phyloP scores from a whole-genome alignment of 352 stramenopile genomes.

The Globisporangium canariense region DNA sequence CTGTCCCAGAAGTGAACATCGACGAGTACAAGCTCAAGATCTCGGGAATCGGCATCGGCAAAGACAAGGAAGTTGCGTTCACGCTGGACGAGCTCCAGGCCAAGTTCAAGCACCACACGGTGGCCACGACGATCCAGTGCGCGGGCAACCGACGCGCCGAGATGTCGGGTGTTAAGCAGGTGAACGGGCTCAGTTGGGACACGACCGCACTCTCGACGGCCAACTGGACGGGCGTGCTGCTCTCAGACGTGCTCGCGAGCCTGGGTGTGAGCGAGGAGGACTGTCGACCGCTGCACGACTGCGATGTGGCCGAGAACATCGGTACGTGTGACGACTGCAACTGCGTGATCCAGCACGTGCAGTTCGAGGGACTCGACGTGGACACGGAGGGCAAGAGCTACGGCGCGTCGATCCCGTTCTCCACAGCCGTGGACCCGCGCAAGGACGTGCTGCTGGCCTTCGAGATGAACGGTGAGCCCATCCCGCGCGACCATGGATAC shows the following conservation, averaged over 20 bases:
- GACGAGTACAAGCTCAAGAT: slow-evolving; percentile 70
- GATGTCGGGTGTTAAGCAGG: slow-evolving; percentile 91
- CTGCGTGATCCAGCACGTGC: slow-evolving; percentile 77
- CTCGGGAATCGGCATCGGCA: slow-evolving; percentile 50
- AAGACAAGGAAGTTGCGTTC: slow-evolving; percentile 38
- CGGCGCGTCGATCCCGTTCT: slow-evolving; percentile 89
- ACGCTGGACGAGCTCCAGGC: slow-evolving; percentile 90
- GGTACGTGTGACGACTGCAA: slow-evolving; percentile 55
- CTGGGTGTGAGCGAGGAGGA: slow-evolving; percentile 83
- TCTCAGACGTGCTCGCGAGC: slow-evolving; percentile 91
- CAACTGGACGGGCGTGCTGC: slow-evolving; percentile 92
- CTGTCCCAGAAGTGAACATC: slow-evolving; percentile 88
- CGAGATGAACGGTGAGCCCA: slow-evolving; percentile 96
- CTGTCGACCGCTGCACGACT: slow-evolving; percentile 48
- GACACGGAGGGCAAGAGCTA: slow-evolving; percentile 87
- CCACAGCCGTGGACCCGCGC: slow-evolving; percentile 91
- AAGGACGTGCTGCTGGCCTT: slow-evolving; percentile 98
- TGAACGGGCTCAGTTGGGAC: slow-evolving; percentile 85
- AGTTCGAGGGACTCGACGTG: slow-evolving; percentile 77
- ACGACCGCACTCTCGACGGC: slow-evolving; percentile 92
- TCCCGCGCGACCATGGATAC: slow-evolving; percentile 95
- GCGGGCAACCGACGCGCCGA: slow-evolving; percentile 94
- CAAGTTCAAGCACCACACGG: slow-evolving; percentile 89
- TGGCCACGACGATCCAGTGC: slow-evolving; percentile 96
- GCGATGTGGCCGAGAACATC: slow-evolving; percentile 49